phyloP scores from a whole-genome alignment of 768 basidiomycete species.

The Mycena olivaceomarginata region DNA sequence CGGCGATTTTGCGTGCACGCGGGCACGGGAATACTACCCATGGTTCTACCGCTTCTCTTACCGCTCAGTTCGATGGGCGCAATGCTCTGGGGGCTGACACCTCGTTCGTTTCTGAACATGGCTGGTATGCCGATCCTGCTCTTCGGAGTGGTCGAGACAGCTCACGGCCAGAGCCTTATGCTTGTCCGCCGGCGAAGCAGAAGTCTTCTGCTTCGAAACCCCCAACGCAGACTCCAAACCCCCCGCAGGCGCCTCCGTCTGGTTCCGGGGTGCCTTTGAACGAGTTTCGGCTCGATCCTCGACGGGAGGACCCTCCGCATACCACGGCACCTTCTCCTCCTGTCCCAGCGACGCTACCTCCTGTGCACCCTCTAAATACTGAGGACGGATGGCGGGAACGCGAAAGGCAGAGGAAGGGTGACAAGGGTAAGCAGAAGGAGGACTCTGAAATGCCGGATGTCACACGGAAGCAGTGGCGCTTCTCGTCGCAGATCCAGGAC shows the following conservation, averaged over 20 bases:
- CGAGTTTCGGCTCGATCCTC: constrained; percentile 4
- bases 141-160: not conserved
- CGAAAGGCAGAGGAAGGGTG: not conserved
- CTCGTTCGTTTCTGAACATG: not conserved
- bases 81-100: not conserved
- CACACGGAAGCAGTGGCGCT: not conserved
- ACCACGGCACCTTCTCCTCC: not conserved
- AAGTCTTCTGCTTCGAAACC: not conserved
- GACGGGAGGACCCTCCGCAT: not conserved
- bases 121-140: not conserved
- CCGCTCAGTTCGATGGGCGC: not conserved
- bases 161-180: not conserved
- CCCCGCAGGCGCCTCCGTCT: not conserved
- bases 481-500: not conserved
- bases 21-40: not conserved
- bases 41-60: not conserved
- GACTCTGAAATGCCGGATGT: not conserved
- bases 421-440: constrained; percentile 1
- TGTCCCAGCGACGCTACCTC: not conserved
- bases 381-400: not conserved
- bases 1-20: not conserved
- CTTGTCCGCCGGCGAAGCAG: not conserved
- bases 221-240: not conserved
- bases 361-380: constrained; percentile 2
- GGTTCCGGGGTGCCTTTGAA: not conserved